These are phyloP conservation scores for Laetiporus sulphureus DNA, from an alignment of 1,284 basidiomycete species.

Conservation along the genomic window DNA sequence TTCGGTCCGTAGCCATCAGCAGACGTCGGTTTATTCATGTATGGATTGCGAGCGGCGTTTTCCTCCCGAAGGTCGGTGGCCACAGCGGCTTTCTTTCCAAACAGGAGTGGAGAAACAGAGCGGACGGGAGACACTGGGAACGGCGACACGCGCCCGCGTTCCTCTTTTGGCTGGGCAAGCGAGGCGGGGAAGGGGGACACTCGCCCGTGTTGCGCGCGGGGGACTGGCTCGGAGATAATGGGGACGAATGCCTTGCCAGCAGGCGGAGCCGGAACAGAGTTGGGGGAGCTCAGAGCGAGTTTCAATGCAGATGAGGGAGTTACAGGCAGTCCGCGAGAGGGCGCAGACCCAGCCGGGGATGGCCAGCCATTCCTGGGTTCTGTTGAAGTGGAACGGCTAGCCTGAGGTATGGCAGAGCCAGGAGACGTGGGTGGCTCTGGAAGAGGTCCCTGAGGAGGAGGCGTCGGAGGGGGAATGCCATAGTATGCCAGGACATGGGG, in stretches of 20 bases:
- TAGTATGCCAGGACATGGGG: constrained; percentile 35
- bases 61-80: constrained; percentile 11
- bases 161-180: constrained; percentile 26
- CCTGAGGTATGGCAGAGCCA: too few relatives aligned
- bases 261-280: too few relatives aligned
- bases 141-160: constrained; percentile 42
- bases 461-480: constrained; percentile 50
- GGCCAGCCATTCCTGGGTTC: not conserved
- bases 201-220: constrained; percentile 36
- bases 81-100: constrained; percentile 18
- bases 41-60: constrained; percentile 3
- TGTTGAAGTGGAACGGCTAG: too few relatives aligned
- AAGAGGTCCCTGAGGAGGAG: constrained; percentile 42
- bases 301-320: constrained; percentile 3
- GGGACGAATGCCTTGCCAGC: constrained; percentile 12
- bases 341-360: constrained; percentile 2
- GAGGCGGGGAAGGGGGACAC: constrained; percentile 45
- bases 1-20: constrained; percentile 8
- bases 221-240: constrained; percentile 22
- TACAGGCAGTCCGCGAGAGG: constrained; percentile 4
- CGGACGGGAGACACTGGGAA: constrained; percentile 40
- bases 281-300: constrained; percentile 2
- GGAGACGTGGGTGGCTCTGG: constrained; percentile 31
- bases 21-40: constrained; percentile 9
- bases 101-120: constrained; percentile 6